Evolutionary conservation across 2,329 filamentous ascomycete species (phyloP).

Genomic region (Penicillium sp.): DNA sequence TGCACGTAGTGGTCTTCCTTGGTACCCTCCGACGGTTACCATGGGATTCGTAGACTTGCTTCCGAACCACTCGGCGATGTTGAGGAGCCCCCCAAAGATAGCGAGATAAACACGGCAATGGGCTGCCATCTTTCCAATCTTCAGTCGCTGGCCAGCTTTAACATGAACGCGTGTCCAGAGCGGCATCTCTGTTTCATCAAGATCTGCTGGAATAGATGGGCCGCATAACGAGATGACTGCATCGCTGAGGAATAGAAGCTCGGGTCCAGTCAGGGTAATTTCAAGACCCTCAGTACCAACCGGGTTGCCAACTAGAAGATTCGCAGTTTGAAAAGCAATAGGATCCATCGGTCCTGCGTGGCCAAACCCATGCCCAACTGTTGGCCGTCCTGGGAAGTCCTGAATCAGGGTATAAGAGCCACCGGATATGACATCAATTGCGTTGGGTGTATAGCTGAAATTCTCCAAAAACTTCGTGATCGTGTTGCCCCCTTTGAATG

Average conservation of each 20-base stretch:
- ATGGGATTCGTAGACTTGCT: slow-evolving; percentile 61
- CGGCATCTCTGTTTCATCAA: not conserved
- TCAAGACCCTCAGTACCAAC: not conserved
- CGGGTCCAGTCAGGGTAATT: not conserved
- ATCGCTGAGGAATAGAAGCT: not conserved
- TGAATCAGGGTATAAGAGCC: slow-evolving; percentile 61
- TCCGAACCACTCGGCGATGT: slow-evolving; percentile 48
- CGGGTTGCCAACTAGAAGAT: not conserved
- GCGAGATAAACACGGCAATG: not conserved
- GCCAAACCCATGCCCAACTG: slow-evolving; percentile 58
- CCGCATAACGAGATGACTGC: not conserved
- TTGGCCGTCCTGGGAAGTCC: slow-evolving; percentile 58
- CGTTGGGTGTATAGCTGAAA: slow-evolving; percentile 19
- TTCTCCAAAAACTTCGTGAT: not conserved
- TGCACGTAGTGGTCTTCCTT: slow-evolving; percentile 56
- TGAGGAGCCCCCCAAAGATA: not conserved
- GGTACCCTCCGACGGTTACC: slow-evolving; percentile 59
- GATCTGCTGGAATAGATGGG: not conserved
- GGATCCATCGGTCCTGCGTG: slow-evolving; percentile 56
- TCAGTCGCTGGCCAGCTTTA: not conserved
- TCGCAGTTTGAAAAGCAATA: not conserved
- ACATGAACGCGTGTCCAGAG: not conserved
- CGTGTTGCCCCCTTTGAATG: not conserved
- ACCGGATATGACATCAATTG: slow-evolving; percentile 57
- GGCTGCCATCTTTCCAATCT: not conserved